Percentiles rank a stretch among this genome's conserved stretches.
These are phyloP conservation scores for Gyrodon lividus DNA, from an alignment of 768 basidiomycete species.

Conservation along the genomic window DNA sequence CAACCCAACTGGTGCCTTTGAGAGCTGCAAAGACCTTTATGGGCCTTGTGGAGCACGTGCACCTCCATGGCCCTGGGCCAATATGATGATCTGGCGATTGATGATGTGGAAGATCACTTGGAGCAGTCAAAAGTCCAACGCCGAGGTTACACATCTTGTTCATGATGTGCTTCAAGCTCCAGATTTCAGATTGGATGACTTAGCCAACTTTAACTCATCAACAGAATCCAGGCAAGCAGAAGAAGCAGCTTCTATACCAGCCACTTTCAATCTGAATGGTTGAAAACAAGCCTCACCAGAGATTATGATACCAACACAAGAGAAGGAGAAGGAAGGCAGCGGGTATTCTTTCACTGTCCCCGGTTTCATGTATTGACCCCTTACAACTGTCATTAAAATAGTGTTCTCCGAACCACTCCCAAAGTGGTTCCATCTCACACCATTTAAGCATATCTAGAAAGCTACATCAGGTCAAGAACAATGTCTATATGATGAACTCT, in stretches of 20 bases:
- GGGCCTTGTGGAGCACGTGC: not conserved
- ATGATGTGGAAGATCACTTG: conserved; percentile 11
- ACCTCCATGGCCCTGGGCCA: conserved; percentile 15
- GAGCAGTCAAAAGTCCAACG: conserved; percentile 1
- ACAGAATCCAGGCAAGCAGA: no score
- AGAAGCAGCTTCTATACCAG: not conserved
- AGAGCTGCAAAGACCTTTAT: not conserved
- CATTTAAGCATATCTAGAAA: conserved; percentile 19
- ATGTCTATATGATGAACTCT: conserved; percentile 18
- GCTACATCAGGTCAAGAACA: conserved; percentile 4
- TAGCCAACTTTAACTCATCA: no score
- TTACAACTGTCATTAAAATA: conserved; percentile 12
- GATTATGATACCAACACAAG: conserved; percentile 30
- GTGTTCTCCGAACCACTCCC: conserved; percentile 6
- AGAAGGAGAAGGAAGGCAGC: not conserved
- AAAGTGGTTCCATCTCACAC: conserved; percentile 21
- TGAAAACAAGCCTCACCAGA: conserved; percentile 12
- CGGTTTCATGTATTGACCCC: conserved; percentile 24
- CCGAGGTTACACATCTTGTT: not conserved
- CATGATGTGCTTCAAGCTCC: not conserved
- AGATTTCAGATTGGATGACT: no score
- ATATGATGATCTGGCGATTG: conserved; percentile 10
- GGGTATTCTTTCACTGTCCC: conserved; percentile 23
- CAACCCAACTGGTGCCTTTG: no score
- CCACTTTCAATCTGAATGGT: not conserved